Evolutionary conservation across 1,139 yeast genomes (phyloP), one percentile per base, ranked within the genome.

Genomic region (Casaregolazyma suthepensis): DNA sequence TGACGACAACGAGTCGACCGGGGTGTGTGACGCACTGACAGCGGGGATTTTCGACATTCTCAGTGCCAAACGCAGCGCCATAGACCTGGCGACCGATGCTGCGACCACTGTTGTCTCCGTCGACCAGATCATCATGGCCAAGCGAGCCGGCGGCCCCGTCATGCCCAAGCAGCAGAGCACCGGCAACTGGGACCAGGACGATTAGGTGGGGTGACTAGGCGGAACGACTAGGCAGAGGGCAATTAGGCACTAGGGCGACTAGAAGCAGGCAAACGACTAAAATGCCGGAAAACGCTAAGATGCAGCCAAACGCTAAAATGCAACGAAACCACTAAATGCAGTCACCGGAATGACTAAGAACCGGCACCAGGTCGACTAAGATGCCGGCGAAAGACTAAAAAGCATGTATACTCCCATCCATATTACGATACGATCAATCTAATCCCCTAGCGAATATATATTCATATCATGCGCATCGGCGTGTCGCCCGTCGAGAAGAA

Each of bases 131-230:
- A 87, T 87, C 67, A 89, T 88, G 88, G 96, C 96, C 50, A 88
- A 88, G 79, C 82, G 95, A 66, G 96, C 96, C 1, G 99, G 99
- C 61, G 99, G 99, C 26, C 99, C 99, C 47, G 86, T 78, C 48
- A 83, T 90, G 79, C 96, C 97, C 52, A 79, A 83, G 63, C 96
- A 87, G 67, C 87, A 84, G 62, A 83, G 85, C 69, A 93, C 94
- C 46, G 96, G 96, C 56, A 91, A 91, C 75, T 91, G 99, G 99
- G 99, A 91, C 69, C 96, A 86, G 72, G 98, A 81, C 57, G 96
- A 90, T 73, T 89, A 75, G n/a, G n/a, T n/a, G n/a, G n/a, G n/a
- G n/a, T n/a, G n/a, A n/a, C n/a, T n/a, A n/a, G n/a, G n/a, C n/a
- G n/a, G n/a, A n/a, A n/a, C n/a, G n/a, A n/a, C n/a, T n/a, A n/a